These are phyloP conservation scores for Spinacia oleracea DNA, from an alignment of 179 eudicot species.

Conservation along the genomic window DNA sequence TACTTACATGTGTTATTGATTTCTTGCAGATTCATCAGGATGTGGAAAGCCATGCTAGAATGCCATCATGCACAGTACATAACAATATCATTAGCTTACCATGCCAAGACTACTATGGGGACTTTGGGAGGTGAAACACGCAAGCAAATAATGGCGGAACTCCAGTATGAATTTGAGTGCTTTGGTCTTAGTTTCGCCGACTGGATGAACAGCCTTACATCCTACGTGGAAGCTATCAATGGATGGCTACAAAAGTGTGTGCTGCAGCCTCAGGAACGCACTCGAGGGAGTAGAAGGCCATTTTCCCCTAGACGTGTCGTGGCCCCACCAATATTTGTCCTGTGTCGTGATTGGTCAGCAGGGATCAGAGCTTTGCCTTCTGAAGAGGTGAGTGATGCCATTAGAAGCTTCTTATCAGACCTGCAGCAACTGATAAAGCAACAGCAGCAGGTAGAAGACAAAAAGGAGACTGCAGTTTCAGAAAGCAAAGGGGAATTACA, in stretches of 20 bases:
- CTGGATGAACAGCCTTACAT: slow-evolving; percentile 78
- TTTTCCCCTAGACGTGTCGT: slow-evolving; percentile 72
- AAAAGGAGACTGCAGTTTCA: slow-evolving; percentile 28
- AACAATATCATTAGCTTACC: slow-evolving; percentile 93
- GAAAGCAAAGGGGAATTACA: slow-evolving; percentile 34
- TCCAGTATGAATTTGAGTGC: slow-evolving; percentile 75
- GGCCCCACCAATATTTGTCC: slow-evolving; percentile 83
- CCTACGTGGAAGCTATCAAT: slow-evolving; percentile 78
- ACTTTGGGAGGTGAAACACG: slow-evolving; percentile 52
- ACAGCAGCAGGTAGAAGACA: slow-evolving; percentile 50
- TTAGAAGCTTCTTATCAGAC: slow-evolving; percentile 59
- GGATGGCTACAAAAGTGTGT: slow-evolving; percentile 90
- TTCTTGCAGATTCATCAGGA: slow-evolving; percentile 71
- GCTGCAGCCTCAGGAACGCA: slow-evolving; percentile 64
- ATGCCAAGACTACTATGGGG: slow-evolving; percentile 53
- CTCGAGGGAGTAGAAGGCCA: slow-evolving; percentile 54
- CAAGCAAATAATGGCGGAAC: slow-evolving; percentile 58
- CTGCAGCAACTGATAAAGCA: slow-evolving; percentile 47
- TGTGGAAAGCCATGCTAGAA: slow-evolving; percentile 98
- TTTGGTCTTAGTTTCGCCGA: slow-evolving; percentile 85
- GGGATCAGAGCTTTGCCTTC: slow-evolving; percentile 77
- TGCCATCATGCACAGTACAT: slow-evolving; percentile 96
- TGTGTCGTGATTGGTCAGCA: slow-evolving; percentile 78
- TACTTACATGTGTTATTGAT: neutral
- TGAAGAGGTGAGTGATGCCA: slow-evolving; percentile 69